phyloP scores from a whole-genome alignment of 768 basidiomycete genomes.

The Kwoniella dendrophila region DNA sequence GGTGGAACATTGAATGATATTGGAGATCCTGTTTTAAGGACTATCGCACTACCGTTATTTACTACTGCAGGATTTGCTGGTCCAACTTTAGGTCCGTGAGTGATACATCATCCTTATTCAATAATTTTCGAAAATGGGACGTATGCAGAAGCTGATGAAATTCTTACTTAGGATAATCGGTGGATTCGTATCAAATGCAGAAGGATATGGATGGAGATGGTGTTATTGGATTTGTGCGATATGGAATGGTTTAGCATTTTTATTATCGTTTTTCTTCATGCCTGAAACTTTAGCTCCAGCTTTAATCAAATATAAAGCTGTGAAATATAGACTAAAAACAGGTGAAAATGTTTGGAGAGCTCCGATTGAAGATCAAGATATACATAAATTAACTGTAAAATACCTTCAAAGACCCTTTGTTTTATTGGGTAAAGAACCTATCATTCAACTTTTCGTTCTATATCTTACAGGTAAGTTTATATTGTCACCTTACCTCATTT shows the following conservation, averaged over 20 bases:
- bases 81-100: constrained; percentile 31
- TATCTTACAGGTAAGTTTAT: constrained; percentile 32
- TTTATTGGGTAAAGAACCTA: constrained; percentile 33
- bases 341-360: constrained; percentile 34
- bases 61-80: constrained; percentile 32
- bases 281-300: constrained; percentile 31
- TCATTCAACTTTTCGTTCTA: constrained; percentile 32
- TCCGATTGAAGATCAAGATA: constrained; percentile 31
- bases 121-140: too few species aligned
- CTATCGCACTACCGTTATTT: constrained; percentile 34
- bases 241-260: constrained; percentile 28
- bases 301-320: constrained; percentile 36
- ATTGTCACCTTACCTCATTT: background rate
- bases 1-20: constrained; percentile 40
- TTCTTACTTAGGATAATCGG: too few species aligned
- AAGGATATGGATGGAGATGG: constrained; percentile 32
- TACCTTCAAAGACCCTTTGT: constrained; percentile 31
- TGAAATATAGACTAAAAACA: constrained; percentile 16
- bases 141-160: too few species aligned
- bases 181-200: constrained; percentile 18
- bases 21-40: constrained; percentile 22
- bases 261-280: constrained; percentile 30
- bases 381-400: constrained; percentile 27
- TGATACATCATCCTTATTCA: too few species aligned
- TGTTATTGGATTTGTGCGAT: constrained; percentile 36